These are phyloP conservation scores for Colletotrichum karsti DNA, from an alignment of 2,329 filamentous ascomycete species.

Conservation along the genomic window DNA sequence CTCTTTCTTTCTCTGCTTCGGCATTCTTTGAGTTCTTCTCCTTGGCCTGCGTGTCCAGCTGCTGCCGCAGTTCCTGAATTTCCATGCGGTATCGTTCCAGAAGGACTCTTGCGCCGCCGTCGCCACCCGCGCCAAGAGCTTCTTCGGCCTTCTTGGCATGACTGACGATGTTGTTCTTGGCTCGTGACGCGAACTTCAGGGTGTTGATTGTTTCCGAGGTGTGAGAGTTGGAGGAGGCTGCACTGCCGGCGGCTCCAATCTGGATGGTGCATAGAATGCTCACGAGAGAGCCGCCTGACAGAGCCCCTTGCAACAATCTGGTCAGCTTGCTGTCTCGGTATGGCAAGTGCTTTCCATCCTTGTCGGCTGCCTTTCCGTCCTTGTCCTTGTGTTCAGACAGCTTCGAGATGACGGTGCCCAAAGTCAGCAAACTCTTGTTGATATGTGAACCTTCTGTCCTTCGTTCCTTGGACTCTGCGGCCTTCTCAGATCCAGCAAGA, in stretches of 20 bases:
- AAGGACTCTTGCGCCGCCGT: slow-evolving; percentile 85
- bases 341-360: slow-evolving; percentile 90
- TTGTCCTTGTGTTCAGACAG: slow-evolving; percentile 92
- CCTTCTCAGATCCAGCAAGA: slow-evolving; percentile 94
- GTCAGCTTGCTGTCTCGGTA: slow-evolving; percentile 99
- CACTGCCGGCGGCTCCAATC: slow-evolving; percentile 79
- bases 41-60: slow-evolving; percentile 86
- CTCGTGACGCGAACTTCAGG: slow-evolving; percentile 93
- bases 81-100: slow-evolving; percentile 95
- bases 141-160: slow-evolving; percentile 96
- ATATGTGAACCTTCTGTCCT: slow-evolving; percentile 96
- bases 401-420: slow-evolving; percentile 93
- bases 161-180: slow-evolving; percentile 97
- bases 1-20: slow-evolving; percentile 69
- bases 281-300: slow-evolving; percentile 93
- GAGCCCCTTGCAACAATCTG: slow-evolving; percentile 86
- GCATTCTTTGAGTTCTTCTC: slow-evolving; percentile 68
- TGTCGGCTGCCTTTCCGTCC: slow-evolving; percentile 75
- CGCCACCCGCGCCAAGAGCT: slow-evolving; percentile 80
- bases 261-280: slow-evolving; percentile 98
- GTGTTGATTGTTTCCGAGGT: slow-evolving; percentile 93
- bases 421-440: slow-evolving; percentile 94
- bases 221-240: slow-evolving; percentile 76
- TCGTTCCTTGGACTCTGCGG: slow-evolving; percentile 93
- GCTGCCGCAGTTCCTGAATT: slow-evolving; percentile 81